Conservation (phyloP, 371 early-diverging fungal species). For the Rhizopus sp. region DNA sequence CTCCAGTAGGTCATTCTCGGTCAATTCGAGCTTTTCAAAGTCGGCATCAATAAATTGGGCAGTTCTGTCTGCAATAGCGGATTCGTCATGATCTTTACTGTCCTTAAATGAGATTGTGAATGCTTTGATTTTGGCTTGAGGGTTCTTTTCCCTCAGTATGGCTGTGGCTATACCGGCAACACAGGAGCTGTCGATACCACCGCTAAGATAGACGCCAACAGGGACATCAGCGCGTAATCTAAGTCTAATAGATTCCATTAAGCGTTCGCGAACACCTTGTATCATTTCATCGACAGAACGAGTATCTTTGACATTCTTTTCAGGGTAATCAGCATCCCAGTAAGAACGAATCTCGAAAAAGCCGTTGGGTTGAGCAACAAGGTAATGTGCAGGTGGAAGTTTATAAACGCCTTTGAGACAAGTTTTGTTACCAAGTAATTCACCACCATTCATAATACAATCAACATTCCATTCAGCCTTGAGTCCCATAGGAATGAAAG, state of each 20-base stretch:
- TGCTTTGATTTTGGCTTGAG: conserved; percentile 18
- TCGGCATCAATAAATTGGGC: conserved; percentile 17
- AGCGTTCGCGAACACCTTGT: conserved; percentile 26
- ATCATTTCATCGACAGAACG: conserved; percentile 29
- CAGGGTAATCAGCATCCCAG: conserved; percentile 33
- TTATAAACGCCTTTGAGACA: conserved; percentile 29
- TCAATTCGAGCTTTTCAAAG: conserved; percentile 20
- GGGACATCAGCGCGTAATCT: conserved; percentile 29
- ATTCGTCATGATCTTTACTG: conserved; percentile 22
- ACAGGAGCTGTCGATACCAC: conserved; percentile 28
- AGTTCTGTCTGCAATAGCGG: conserved; percentile 24
- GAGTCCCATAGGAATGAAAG: conserved; percentile 27
- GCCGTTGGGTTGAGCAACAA: conserved; percentile 12
- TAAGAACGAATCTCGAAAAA: conserved; percentile 16
- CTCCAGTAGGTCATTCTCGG: neutral
- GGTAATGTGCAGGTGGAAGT: conserved; percentile 25
- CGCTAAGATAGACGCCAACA: conserved; percentile 26
- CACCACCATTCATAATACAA: conserved; percentile 17
- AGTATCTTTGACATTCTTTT: conserved; percentile 19
- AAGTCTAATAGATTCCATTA: conserved; percentile 21
- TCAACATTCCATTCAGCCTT: conserved; percentile 29
- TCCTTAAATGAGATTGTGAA: conserved; percentile 24
- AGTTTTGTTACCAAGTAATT: conserved; percentile 14
- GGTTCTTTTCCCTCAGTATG: conserved; percentile 20
- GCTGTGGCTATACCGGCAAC: conserved; percentile 21